Conservation (phyloP, 768 basidiomycete genomes). For the Phylloporus scabripes region DNA sequence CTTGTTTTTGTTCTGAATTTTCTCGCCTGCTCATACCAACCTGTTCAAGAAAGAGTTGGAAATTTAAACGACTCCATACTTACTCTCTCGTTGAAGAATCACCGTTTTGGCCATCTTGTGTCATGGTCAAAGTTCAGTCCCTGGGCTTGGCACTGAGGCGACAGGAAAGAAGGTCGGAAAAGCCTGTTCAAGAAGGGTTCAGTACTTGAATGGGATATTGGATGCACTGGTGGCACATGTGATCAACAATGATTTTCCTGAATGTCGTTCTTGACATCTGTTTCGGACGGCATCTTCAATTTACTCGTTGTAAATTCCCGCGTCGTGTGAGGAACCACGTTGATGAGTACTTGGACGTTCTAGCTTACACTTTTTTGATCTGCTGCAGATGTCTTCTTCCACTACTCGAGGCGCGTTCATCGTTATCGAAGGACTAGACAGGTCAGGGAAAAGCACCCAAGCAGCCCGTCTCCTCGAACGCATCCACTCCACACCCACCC, state of each 20-base stretch:
- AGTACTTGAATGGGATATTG: too few species aligned
- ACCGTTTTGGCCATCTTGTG: neutral
- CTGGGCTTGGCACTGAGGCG: neutral
- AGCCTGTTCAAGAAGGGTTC: too few species aligned
- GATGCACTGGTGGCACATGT: too few species aligned
- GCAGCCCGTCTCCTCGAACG: conserved; percentile 52
- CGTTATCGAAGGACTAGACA: conserved; percentile 93
- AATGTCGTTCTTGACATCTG: too few species aligned
- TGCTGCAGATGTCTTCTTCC: conserved; percentile 2
- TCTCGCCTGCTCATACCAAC: neutral
- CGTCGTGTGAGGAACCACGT: too few species aligned
- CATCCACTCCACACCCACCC: conserved; percentile 33
- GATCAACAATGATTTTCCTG: too few species aligned
- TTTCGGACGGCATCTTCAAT: too few species aligned
- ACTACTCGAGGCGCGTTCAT: conserved; percentile 69
- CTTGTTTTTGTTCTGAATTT: neutral
- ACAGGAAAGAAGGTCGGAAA: too few species aligned
- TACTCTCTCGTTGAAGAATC: neutral
- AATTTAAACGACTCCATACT: neutral
- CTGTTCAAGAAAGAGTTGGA: neutral
- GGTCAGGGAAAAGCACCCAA: conserved; percentile 93
- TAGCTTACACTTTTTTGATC: too few species aligned
- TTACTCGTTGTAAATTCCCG: too few species aligned
- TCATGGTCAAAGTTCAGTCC: neutral
- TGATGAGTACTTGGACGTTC: too few species aligned